Conservation (phyloP, 768 basidiomycete species). For the Myochromella boudieri region DNA sequence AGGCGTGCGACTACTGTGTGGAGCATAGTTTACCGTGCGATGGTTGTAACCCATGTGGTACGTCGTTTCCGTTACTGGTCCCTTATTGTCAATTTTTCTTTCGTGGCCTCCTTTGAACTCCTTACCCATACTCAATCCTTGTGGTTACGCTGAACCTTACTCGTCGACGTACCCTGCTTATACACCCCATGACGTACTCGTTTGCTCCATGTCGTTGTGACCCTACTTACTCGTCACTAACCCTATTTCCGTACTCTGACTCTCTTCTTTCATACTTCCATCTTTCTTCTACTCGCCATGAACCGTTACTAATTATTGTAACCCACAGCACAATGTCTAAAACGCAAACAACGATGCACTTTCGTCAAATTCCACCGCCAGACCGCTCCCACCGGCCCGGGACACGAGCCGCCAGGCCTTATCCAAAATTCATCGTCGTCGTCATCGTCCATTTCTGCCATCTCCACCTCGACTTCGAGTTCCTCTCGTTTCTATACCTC, state of each 20-base stretch:
- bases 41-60: slow-evolving; percentile 77
- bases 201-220: too few species aligned
- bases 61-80: slow-evolving; percentile 24
- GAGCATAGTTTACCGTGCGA: slow-evolving; percentile 75
- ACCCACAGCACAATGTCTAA: slow-evolving; percentile 67
- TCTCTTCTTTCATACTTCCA: background rate
- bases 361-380: slow-evolving; percentile 83
- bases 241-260: too few species aligned
- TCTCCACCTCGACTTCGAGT: background rate
- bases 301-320: background rate
- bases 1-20: slow-evolving; percentile 85
- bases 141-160: too few species aligned
- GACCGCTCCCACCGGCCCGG: slow-evolving; percentile 75
- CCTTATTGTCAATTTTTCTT: background rate
- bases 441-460: background rate
- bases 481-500: background rate
- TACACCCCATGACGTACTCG: too few species aligned
- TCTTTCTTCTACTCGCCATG: background rate
- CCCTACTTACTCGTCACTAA: too few species aligned
- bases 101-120: background rate
- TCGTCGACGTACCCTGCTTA: too few species aligned
- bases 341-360: slow-evolving; percentile 72
- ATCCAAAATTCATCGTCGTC: background rate
- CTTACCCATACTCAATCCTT: too few species aligned
- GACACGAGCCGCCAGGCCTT: slow-evolving; percentile 49